Base-by-base conservation (phyloP, 768 basidiomycete genomes). In the Tricholoma flavovirens region DNA sequence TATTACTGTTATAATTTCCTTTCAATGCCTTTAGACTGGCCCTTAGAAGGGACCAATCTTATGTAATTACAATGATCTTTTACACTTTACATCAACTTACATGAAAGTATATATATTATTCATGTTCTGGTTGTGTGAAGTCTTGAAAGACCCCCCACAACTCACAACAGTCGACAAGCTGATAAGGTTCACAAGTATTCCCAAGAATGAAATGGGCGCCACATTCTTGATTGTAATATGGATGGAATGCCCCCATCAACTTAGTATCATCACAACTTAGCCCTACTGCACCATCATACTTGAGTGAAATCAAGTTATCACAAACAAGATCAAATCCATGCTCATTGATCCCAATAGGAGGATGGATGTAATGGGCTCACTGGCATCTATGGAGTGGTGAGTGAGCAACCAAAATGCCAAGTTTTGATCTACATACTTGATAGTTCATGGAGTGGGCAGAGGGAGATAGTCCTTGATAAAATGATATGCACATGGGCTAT, bases 261-360 rank as follows among this genome's bases (percentile, higher is more conserved):
- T 51, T 29, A 9, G 49, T 51, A 17, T 51, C 49, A 51, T 51
- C 49, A 36, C 32, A 36, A n/a, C 32, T 51, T 26, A 51, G 24
- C 5, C 29, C 50, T 4, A 51, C 50, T n/a, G 50, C 32, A 2
- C 50, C 50, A 36, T 22, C 35, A 22, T 51, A 51, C 8, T 51
- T 3, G 11, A 51, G 30, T 5, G n/a, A 33, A 8, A 32, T 51
- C 12, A 51, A 26, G 3, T 15, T 15, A n/a, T 51, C 29, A 9
- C 35, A 5, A 4, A 51, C 17, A 12, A 51, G 26, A 29, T 51
- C 10, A 21, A 51, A 51, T 15, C 26, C 29, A 6, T 9, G 32
- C 0, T 51, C 50, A 9, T 30, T 12, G 14, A 51, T 33, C 10
- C 30, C 26, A 22, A 30, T 15, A 35, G 50, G 50, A 19, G 29